Evolutionary conservation across 2,329 filamentous ascomycete genomes (phyloP).

Genomic region (Fusarium devonianum): DNA sequence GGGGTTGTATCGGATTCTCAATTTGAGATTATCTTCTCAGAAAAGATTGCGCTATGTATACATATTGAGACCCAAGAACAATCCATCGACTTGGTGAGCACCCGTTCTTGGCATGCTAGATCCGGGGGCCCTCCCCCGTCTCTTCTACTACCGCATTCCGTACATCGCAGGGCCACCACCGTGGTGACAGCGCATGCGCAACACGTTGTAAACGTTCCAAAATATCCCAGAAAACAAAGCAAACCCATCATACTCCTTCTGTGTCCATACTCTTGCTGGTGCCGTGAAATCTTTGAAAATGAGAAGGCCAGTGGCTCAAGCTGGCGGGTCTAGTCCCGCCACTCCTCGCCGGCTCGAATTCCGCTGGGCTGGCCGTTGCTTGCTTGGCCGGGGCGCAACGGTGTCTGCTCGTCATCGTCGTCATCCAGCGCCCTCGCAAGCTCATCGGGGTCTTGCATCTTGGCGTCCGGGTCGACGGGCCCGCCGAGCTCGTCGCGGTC

Average conservation of each 20-base stretch:
- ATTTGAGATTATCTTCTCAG: slow-evolving; percentile 16
- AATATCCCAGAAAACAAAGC: slow-evolving; percentile 26
- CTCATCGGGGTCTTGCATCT: slow-evolving; percentile 72
- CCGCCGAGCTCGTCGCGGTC: slow-evolving; percentile 56
- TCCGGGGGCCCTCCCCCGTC: not conserved
- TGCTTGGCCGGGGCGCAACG: slow-evolving; percentile 40
- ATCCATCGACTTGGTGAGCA: no score
- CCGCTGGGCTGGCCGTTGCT: slow-evolving; percentile 47
- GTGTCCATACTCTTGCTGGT: slow-evolving; percentile 11
- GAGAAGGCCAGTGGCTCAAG: not conserved
- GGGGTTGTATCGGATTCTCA: slow-evolving; percentile 11
- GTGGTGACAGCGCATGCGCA: not conserved
- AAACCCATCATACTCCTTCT: slow-evolving; percentile 32
- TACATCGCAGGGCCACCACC: slow-evolving; percentile 4
- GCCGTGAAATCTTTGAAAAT: slow-evolving; percentile 17
- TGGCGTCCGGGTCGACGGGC: slow-evolving; percentile 66
- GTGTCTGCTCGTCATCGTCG: slow-evolving; percentile 55
- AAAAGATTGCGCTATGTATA: slow-evolving; percentile 23
- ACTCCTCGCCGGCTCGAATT: slow-evolving; percentile 57
- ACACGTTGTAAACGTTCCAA: slow-evolving; percentile 14
- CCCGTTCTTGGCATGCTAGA: not conserved
- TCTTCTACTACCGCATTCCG: slow-evolving; percentile 22
- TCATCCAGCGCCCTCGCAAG: slow-evolving; percentile 66
- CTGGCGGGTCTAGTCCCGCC: slow-evolving; percentile 47
- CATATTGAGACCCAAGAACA: slow-evolving; percentile 8